Conservation (phyloP, 1,284 basidiomycete genomes). For the Sporisorium sorghi region DNA sequence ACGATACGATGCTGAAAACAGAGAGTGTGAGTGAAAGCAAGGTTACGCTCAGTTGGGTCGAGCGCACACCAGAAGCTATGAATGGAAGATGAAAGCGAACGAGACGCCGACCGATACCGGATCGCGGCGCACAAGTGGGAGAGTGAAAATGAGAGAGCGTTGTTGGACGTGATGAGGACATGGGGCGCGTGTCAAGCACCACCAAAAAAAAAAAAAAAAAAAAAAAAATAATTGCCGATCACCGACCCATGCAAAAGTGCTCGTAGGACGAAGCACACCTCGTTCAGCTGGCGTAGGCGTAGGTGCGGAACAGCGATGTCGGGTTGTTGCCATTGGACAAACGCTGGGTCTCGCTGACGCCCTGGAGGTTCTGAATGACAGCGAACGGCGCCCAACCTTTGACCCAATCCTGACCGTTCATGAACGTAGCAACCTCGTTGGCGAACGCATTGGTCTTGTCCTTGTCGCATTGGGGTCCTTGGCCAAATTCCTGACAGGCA, state of each 20-base stretch:
- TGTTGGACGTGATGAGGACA: background rate
- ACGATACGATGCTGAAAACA: background rate
- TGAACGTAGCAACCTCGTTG: slow-evolving; percentile 68
- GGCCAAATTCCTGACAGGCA: slow-evolving; percentile 65
- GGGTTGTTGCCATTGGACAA: slow-evolving; percentile 48
- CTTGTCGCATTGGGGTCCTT: slow-evolving; percentile 68
- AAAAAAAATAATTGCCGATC: too few species aligned
- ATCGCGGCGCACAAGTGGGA: slow-evolving; percentile 7
- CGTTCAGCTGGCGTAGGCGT: slow-evolving; percentile 25
- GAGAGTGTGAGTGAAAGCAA: background rate
- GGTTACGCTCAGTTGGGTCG: too few species aligned
- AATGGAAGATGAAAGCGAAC: background rate
- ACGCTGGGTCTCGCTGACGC: slow-evolving; percentile 49
- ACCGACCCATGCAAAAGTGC: slow-evolving; percentile 4
- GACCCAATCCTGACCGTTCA: slow-evolving; percentile 60
- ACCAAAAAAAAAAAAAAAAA: background rate
- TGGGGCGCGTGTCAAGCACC: background rate
- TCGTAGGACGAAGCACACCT: background rate
- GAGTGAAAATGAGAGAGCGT: background rate
- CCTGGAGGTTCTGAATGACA: slow-evolving; percentile 60
- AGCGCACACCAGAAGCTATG: too few species aligned
- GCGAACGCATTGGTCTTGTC: slow-evolving; percentile 70
- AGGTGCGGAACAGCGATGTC: slow-evolving; percentile 44
- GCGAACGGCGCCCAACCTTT: slow-evolving; percentile 60
- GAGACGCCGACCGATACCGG: slow-evolving; percentile 13